Conservation (phyloP, 805 yeast genomes). For the Wickerhamiella cacticola region DNA sequence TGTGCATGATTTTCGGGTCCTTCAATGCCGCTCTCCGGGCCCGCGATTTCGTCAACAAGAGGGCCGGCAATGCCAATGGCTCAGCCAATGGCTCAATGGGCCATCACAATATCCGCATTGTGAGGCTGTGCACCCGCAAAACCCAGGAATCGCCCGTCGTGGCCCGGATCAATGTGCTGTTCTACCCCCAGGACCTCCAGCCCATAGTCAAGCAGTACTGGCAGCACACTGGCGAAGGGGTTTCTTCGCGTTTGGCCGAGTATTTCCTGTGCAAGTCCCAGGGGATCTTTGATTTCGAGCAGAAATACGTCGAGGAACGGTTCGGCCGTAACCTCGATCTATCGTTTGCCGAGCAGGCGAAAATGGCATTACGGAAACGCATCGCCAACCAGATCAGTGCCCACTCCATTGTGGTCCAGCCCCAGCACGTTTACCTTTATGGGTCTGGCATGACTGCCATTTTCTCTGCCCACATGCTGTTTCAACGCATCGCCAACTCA, state of each 20-base stretch:
- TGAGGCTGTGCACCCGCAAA: constrained; percentile 25
- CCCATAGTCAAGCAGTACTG: constrained; percentile 73
- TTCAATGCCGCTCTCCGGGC: constrained; percentile 73
- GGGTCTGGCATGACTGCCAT: constrained; percentile 93
- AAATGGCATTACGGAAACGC: constrained; percentile 56
- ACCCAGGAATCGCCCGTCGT: constrained; percentile 33
- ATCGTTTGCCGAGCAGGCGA: constrained; percentile 63
- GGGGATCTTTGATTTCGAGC: constrained; percentile 4
- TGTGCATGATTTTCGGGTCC: constrained; percentile 63
- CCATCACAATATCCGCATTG: constrained; percentile 30
- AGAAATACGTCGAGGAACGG: constrained; percentile 66
- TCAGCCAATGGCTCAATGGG: too few species aligned
- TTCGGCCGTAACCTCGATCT: constrained; percentile 82
- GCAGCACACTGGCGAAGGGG: constrained; percentile 98
- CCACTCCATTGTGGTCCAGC: constrained; percentile 8
- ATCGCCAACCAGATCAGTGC: constrained; percentile 35
- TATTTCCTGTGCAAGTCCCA: constrained; percentile 43
- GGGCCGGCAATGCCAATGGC: constrained; percentile 22
- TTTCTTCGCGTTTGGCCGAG: constrained; percentile 81
- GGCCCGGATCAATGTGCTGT: constrained; percentile 64
- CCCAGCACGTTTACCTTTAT: constrained; percentile 63
- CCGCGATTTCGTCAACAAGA: constrained; percentile 53
- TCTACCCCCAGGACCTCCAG: constrained; percentile 50
- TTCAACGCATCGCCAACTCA: constrained; percentile 21
- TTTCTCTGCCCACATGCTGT: constrained; percentile 56